These are phyloP conservation scores for Orbilia ellipsospora DNA, from an alignment of 2,329 filamentous ascomycete species.

Conservation along the genomic window DNA sequence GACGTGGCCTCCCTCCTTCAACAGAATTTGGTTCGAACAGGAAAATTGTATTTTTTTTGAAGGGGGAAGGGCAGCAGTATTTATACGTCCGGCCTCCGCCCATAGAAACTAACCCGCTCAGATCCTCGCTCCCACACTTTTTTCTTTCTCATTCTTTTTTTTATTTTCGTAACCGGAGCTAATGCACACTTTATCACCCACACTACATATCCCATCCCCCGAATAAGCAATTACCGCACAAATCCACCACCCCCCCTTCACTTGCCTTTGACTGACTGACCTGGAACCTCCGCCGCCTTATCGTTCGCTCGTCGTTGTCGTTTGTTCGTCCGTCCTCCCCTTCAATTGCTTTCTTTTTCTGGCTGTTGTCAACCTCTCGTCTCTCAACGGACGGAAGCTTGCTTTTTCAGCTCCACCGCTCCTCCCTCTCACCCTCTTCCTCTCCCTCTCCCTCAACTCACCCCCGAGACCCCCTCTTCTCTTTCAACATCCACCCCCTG, in stretches of 20 bases:
- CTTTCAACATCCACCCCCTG: slow-evolving; percentile 17
- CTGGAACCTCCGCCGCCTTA: slow-evolving; percentile 50
- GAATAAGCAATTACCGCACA: slow-evolving; percentile 29
- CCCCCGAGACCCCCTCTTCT: slow-evolving; percentile 13
- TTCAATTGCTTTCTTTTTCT: not conserved
- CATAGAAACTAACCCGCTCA: slow-evolving; percentile 45
- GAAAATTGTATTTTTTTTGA: slow-evolving; percentile 53
- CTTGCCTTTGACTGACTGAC: slow-evolving; percentile 3
- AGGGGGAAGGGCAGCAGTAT: slow-evolving; percentile 52
- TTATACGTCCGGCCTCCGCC: slow-evolving; percentile 48
- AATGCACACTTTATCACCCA: no score
- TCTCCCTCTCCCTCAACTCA: slow-evolving; percentile 3
- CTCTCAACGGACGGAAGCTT: slow-evolving; percentile 28
- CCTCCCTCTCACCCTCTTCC: no score
- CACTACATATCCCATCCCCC: not conserved
- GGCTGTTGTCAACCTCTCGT: not conserved
- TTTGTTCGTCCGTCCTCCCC: not conserved
- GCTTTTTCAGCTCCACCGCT: slow-evolving; percentile 51
- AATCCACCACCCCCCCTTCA: not conserved
- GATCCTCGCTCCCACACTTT: slow-evolving; percentile 43
- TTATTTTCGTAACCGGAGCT: not conserved
- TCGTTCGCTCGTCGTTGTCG: not conserved
- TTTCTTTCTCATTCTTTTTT: slow-evolving; percentile 11
- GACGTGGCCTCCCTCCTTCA: slow-evolving; percentile 20
- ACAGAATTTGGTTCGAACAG: slow-evolving; percentile 44